A percentile compares a stretch with the other conserved stretches of the same genome.
phyloP scores from a whole-genome alignment of 1,139 yeast species.

The Blastobotrys niveus region DNA sequence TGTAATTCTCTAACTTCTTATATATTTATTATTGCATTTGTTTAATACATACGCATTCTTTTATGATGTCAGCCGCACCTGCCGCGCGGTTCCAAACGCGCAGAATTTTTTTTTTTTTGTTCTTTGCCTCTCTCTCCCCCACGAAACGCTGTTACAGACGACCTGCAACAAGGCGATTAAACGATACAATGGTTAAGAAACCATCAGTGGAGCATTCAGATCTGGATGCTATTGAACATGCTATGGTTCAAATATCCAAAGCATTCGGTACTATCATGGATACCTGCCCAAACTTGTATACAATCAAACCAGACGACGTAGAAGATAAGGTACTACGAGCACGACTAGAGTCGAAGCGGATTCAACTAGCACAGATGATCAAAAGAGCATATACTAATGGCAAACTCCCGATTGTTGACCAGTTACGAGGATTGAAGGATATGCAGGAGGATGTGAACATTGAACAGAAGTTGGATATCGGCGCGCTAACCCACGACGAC shows the following conservation, averaged over 20 bases:
- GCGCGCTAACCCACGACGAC: neutral
- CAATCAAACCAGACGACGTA: slow-evolving; percentile 38
- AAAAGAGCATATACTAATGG: slow-evolving; percentile 49
- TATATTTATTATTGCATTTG: neutral
- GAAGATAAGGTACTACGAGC: slow-evolving; percentile 29
- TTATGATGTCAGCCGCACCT: too few relatives aligned
- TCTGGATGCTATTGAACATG: slow-evolving; percentile 44
- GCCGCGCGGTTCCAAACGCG: neutral
- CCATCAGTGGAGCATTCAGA: too few relatives aligned
- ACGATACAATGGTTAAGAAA: too few relatives aligned
- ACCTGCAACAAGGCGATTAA: too few relatives aligned
- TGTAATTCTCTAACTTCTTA: too few relatives aligned
- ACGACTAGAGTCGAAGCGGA: slow-evolving; percentile 47
- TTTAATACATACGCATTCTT: too few relatives aligned
- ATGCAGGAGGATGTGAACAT: neutral
- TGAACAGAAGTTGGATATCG: neutral
- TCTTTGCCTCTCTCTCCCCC: too few relatives aligned
- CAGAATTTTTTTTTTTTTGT: neutral
- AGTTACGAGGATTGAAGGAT: slow-evolving; percentile 1
- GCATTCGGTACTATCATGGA: slow-evolving; percentile 41
- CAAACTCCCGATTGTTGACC: slow-evolving; percentile 44
- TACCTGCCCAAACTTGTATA: slow-evolving; percentile 47
- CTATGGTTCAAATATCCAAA: slow-evolving; percentile 47
- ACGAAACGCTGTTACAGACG: too few relatives aligned
- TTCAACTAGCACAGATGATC: slow-evolving; percentile 55